phyloP scores from a whole-genome alignment of 2,329 filamentous ascomycete species.

The Calonectria montana region DNA sequence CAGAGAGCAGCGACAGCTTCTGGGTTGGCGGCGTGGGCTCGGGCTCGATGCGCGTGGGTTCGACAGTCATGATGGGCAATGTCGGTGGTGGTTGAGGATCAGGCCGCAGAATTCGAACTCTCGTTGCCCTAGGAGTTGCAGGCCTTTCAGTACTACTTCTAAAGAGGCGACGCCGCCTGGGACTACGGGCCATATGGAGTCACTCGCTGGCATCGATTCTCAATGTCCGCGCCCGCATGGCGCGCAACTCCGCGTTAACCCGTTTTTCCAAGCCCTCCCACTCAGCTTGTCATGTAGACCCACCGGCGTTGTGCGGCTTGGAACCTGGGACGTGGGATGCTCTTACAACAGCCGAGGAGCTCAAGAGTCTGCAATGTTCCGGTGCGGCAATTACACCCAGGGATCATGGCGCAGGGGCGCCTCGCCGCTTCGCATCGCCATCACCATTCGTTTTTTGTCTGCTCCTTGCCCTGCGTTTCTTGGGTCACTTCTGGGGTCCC shows the following conservation, averaged over 20 bases:
- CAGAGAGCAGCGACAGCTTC: slow-evolving; percentile 71
- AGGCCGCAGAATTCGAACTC: slow-evolving; percentile 4
- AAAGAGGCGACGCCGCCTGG: slow-evolving; percentile 4
- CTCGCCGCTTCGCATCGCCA: slow-evolving; percentile 13
- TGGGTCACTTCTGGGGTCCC: not conserved
- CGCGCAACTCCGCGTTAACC: slow-evolving; percentile 35
- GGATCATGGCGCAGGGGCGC: slow-evolving; percentile 23
- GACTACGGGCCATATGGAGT: slow-evolving; percentile 19
- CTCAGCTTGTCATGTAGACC: slow-evolving; percentile 26
- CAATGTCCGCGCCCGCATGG: slow-evolving; percentile 9
- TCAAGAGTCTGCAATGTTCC: slow-evolving; percentile 10
- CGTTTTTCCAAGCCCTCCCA: slow-evolving; percentile 29
- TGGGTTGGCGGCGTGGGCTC: slow-evolving; percentile 47
- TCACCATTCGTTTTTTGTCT: not conserved
- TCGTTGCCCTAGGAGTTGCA: slow-evolving; percentile 6
- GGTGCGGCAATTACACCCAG: slow-evolving; percentile 38
- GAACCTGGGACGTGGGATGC: slow-evolving; percentile 11
- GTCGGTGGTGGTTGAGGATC: slow-evolving; percentile 8
- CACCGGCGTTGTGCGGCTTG: slow-evolving; percentile 30
- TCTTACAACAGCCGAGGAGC: slow-evolving; percentile 5
- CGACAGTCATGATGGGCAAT: slow-evolving; percentile 43
- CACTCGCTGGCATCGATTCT: slow-evolving; percentile 23
- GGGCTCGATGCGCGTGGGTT: slow-evolving; percentile 43
- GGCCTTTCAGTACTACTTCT: not conserved
- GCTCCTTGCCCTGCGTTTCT: slow-evolving; percentile 9